Base-by-base conservation (phyloP, 768 basidiomycete genomes). In the Russula olivacea region DNA sequence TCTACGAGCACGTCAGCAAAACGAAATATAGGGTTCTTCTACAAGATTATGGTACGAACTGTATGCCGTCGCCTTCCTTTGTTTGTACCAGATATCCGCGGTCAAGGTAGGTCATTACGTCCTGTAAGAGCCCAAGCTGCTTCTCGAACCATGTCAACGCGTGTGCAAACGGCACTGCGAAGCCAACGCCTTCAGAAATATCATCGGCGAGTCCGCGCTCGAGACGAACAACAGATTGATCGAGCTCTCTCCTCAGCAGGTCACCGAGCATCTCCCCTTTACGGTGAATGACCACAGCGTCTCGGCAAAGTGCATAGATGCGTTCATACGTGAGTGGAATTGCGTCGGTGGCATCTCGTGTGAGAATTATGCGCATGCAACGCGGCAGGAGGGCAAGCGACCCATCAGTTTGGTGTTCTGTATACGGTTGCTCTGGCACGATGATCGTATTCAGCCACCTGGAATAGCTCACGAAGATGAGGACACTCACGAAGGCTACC, bases 101-200 rank as follows among this genome's bases (percentile, higher is more conserved):
- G 63, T 48, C 57, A 17, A 54, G 38, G 21, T 32, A 38, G 10
- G 38, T 57, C 40, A 66, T 59, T 10, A 62, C 56, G 28, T 43
- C 55, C 43, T 50, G 12, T 47, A 61, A 45, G 19, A 53, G 79
- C 83, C 73, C 88, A 66, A 90, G 78, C 70, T 82, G 79, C 38
- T 72, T 72, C 66, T 87, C 83, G 49, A 87, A 91, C 85, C 86
- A 87, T 28, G 76, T 75, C 69, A 84, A 86, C 1, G 74, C 72
- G 11, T 74, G 70, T 6, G 83, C 83, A 59, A 92, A 83, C n/a
- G 74, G 73, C 0, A 64, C 67, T 4, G 91, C 72, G 86, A 89
- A 93, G 0, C 74, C 72, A 30, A 82, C 77, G 15, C 76, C 78
- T 17, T 63, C 63, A 10, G 49, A 50, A 21, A 50, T 32, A 30